Conservation (phyloP, 1,284 basidiomycete genomes). For the Coniferiporia sulphurascens region DNA sequence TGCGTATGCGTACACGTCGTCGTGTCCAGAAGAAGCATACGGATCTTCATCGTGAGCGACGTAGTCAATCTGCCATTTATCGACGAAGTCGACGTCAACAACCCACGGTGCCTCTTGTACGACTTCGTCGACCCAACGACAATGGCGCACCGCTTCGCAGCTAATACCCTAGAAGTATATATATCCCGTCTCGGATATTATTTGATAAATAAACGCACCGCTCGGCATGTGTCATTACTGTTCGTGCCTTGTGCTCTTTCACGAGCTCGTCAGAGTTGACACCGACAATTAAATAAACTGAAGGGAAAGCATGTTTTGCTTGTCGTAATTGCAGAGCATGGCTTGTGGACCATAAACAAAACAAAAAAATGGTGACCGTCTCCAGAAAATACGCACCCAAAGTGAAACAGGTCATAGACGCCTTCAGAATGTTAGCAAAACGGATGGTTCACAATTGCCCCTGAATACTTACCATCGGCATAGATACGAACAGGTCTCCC, state of each 20-base stretch:
- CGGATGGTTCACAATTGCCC: neutral
- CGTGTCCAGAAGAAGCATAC: slow-evolving; percentile 67
- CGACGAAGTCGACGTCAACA: slow-evolving; percentile 76
- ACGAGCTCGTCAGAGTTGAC: slow-evolving; percentile 85
- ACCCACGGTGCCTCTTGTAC: slow-evolving; percentile 95
- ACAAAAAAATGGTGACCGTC: neutral
- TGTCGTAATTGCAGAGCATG: slow-evolving; percentile 93
- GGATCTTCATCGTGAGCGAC: slow-evolving; percentile 93
- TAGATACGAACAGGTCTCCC: slow-evolving; percentile 87
- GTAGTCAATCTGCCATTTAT: slow-evolving; percentile 88
- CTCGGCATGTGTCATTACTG: slow-evolving; percentile 86
- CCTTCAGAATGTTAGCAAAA: slow-evolving; percentile 39
- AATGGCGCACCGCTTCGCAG: slow-evolving; percentile 87
- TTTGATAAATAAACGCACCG: slow-evolving; percentile 38
- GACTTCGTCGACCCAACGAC: slow-evolving; percentile 96
- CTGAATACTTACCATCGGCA: slow-evolving; percentile 68
- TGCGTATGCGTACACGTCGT: slow-evolving; percentile 84
- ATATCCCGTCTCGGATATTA: slow-evolving; percentile 17
- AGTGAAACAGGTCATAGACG: slow-evolving; percentile 94
- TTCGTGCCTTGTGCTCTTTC: slow-evolving; percentile 67
- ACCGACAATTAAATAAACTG: slow-evolving; percentile 85
- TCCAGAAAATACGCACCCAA: slow-evolving; percentile 57
- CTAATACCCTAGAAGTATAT: slow-evolving; percentile 27
- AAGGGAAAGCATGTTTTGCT: slow-evolving; percentile 88
- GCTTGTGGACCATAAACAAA: slow-evolving; percentile 36